Base-by-base conservation (phyloP, 108 stramenopile genomes). In the Schizochytrium sp. region DNA sequence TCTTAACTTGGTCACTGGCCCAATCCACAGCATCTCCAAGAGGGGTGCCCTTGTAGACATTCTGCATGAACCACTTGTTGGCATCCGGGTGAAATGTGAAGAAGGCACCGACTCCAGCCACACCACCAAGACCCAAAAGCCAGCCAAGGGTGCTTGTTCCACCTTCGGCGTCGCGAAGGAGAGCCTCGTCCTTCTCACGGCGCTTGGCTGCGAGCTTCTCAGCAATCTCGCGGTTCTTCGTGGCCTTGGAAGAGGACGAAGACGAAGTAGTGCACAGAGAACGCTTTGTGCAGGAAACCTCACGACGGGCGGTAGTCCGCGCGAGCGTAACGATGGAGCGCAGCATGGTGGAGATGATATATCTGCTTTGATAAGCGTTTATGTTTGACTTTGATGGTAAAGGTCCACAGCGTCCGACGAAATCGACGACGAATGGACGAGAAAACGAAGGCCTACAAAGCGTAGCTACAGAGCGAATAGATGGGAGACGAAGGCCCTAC, bases 1-100 rank as follows among this genome's bases (percentile, higher is more conserved):
- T 89, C 49, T 92, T 76, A 58, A 96, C 88, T 46, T 92, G 72
- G 73, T 89, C 93, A 46, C 94, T 94, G 61, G 96, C 76, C 47
- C 53, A 83, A 28, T 83, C 76, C 15, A 83, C 76, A n/a, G 28
- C 40, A n/a, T 17, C 53, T 47, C 76, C 76, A 13, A 83, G 15
- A 10, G 28, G 5, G 17, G 76, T 83, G 50, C 50, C 76, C 8
- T 83, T 83, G 76, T 83, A 55, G 38, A 83, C 76, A 40, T 83
- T 55, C 76, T 83, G 15, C 47, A 83, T 55, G 53, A 55, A 83
- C 47, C 47, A 49, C 76, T 83, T 83, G 50, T 83, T 83, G 76
- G 42, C 64, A 28, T 69, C 64, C 64, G 40, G 42, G 28, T 69
- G 64, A 2, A 69, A 69, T 5, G 64, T 3, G 28, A 69, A 69